Conservation (phyloP, 257 asterid genomes). For the Ilex aquifolium region DNA sequence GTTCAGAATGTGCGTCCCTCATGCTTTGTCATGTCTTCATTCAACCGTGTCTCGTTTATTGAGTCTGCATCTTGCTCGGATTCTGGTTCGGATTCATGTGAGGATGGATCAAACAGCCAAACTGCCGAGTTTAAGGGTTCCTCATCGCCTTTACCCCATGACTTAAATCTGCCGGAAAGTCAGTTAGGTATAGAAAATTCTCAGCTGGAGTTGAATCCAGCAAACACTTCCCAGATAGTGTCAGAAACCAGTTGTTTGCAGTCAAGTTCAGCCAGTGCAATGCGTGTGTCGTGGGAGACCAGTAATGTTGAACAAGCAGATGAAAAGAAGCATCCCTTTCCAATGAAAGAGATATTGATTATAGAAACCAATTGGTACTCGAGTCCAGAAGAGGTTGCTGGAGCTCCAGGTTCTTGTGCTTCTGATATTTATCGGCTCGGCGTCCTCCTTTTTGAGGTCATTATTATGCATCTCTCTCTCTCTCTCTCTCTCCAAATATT, state of each 20-base stretch:
- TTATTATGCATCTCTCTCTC: constrained; percentile 1
- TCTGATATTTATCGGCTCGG: constrained; percentile 92
- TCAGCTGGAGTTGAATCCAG: constrained; percentile 16
- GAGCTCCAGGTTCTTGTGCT: constrained; percentile 51
- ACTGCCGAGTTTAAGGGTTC: constrained; percentile 42
- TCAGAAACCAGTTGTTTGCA: constrained; percentile 45
- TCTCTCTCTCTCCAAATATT: neutral
- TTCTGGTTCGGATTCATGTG: constrained; percentile 58
- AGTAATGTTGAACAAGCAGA: constrained; percentile 28
- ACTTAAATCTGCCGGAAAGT: constrained; percentile 7
- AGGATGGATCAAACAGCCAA: constrained; percentile 40
- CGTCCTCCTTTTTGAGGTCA: constrained; percentile 89
- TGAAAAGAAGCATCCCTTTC: constrained; percentile 58
- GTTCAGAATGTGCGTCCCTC: constrained; percentile 87
- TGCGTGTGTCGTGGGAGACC: constrained; percentile 22
- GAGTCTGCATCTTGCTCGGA: constrained; percentile 90
- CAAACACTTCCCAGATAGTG: constrained; percentile 26
- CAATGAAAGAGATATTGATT: constrained; percentile 75
- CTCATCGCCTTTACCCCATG: constrained; percentile 25
- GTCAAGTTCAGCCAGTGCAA: constrained; percentile 30
- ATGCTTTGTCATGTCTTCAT: constrained; percentile 81
- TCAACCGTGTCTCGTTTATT: constrained; percentile 68
- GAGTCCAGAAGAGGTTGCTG: constrained; percentile 73
- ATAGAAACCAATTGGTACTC: constrained; percentile 84
- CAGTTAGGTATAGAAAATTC: constrained; percentile 20